These are phyloP conservation scores for Ustilago sp. DNA, from an alignment of 1,284 basidiomycete genomes.

Conservation along the genomic window DNA sequence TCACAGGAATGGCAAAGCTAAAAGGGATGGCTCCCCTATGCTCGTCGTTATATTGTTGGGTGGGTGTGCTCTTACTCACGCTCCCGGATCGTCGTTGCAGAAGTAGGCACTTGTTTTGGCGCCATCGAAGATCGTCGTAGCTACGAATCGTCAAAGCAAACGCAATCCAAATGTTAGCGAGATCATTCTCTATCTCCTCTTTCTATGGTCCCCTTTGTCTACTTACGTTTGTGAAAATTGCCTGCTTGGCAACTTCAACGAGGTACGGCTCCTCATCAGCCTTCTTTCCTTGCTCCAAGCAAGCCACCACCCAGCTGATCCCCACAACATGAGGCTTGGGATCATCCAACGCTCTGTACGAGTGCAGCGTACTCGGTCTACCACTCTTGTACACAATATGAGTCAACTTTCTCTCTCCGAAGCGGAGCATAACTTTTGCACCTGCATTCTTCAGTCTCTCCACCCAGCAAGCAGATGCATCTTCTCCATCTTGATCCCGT, in stretches of 20 bases:
- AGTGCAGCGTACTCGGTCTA: constrained; percentile 55
- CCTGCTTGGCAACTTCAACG: constrained; percentile 63
- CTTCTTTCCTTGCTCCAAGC: constrained; percentile 47
- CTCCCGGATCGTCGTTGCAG: constrained; percentile 44
- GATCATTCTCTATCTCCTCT: background rate
- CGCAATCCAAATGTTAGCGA: background rate
- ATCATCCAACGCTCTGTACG: constrained; percentile 48
- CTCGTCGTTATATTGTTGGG: constrained; percentile 15
- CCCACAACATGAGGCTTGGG: constrained; percentile 60
- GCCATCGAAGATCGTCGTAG: constrained; percentile 47
- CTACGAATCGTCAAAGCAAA: background rate
- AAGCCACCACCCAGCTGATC: constrained; percentile 58
- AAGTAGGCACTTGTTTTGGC: constrained; percentile 38
- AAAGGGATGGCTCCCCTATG: background rate
- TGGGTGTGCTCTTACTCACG: constrained; percentile 45
- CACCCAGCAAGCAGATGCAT: constrained; percentile 56
- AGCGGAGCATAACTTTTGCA: constrained; percentile 56
- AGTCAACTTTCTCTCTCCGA: constrained; percentile 48
- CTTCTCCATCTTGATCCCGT: constrained; percentile 60
- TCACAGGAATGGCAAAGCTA: constrained; percentile 1
- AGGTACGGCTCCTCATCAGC: constrained; percentile 58
- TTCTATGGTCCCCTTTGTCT: background rate
- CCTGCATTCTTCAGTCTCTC: constrained; percentile 57
- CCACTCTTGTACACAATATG: constrained; percentile 65
- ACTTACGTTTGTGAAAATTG: constrained; percentile 60